Conservation (phyloP, 192 early-diverging fungal species). For the Podila minutissima region DNA sequence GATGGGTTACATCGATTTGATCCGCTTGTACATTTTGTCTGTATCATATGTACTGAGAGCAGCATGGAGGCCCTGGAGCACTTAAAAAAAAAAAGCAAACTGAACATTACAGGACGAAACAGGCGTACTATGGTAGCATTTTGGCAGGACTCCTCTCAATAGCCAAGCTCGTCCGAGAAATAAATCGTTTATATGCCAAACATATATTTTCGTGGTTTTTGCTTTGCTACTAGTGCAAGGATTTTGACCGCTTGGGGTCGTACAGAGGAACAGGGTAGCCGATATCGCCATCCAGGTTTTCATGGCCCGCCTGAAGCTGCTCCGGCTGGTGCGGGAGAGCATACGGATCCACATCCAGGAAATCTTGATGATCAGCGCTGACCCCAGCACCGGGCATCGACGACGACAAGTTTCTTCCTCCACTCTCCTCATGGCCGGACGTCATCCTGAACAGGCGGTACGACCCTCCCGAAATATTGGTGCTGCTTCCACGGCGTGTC, state of each 20-base stretch:
- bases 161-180: too few relatives aligned
- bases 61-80: too few relatives aligned
- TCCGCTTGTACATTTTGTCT: neutral
- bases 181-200: too few relatives aligned
- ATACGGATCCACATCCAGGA: neutral
- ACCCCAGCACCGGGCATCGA: too few relatives aligned
- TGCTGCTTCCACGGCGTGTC: conserved; percentile 25
- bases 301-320: neutral
- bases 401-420: too few relatives aligned
- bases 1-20: neutral
- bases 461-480: conserved; percentile 7
- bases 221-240: conserved; percentile 16
- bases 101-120: too few relatives aligned
- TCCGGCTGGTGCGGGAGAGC: neutral
- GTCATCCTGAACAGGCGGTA: conserved; percentile 25
- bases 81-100: too few relatives aligned
- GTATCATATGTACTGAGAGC: neutral
- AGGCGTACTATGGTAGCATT: too few relatives aligned
- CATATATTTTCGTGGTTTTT: too few relatives aligned
- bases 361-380: too few relatives aligned
- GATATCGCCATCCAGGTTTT: neutral
- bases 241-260: conserved; percentile 44
- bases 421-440: neutral
- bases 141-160: too few relatives aligned
- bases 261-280: conserved; percentile 19